Evolutionary conservation across 345 rosid species (phyloP), one percentile per base, ranked within the genome.

Genomic region (Gossypium turneri): DNA sequence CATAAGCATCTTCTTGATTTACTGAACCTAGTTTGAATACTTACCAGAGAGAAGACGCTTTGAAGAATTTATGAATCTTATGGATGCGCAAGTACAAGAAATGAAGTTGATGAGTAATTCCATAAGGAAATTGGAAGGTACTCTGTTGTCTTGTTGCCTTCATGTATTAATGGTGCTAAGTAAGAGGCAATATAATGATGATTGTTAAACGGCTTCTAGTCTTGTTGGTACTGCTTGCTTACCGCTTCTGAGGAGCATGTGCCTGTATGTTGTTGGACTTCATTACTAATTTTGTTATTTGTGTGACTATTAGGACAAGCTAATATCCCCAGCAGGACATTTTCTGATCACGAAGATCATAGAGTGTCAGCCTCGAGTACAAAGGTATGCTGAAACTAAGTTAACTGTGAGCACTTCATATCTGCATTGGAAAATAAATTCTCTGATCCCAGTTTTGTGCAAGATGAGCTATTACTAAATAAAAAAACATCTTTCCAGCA

Each of bases 1-100:
- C 41, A 25, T 41, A 63, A 75, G 24, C 55, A 22, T 70, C 65
- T 47, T 58, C n/a, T 13, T 56, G 7, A 50, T 61, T 29, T 57
- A 57, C 43, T 62, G 43, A 78, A 67, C 69, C 56, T 73, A 73
- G 55, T 74, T 82, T 75, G 70, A 29, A 34, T 62, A 72, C 74
- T 82, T 70, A 51, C 70, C 87, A 95, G 99, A 93, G 83, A 89
- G 76, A 82, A 86, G 75, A 79, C 80, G 79, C 82, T 87, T 95
- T 61, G 87, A 84, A 78, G 90, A 87, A 62, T 78, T 95, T 57
- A 83, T 57, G 83, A 85, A 79, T 79, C 84, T 88, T 81, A 81
- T 93, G 78, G 93, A 87, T 45, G 75, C 76, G 73, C 99, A 95
- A 87, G 87, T 90, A 62, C 88, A 82, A 82, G 97, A 95, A 85